A percentile compares a stretch with the other conserved stretches of the same genome.
Evolutionary conservation across 179 eudicot genomes (phyloP).

Genomic region (Silene coronaria): DNA sequence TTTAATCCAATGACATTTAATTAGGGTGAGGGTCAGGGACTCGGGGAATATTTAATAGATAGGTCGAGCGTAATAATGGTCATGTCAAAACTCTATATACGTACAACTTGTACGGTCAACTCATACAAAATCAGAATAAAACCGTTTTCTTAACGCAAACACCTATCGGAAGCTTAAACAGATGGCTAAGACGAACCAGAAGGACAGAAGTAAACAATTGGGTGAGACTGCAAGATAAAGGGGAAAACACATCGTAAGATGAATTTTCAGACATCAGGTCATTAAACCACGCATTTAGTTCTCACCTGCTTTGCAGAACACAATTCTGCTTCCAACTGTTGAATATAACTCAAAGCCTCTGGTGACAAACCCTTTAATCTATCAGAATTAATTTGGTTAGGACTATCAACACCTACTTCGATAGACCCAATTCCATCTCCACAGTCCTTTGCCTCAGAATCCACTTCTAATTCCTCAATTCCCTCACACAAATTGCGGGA

Average conservation of each 20-base stretch:
- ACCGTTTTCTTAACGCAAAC: neutral
- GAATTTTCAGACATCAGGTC: neutral
- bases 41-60: neutral
- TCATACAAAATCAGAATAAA: neutral
- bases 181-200: too few species aligned
- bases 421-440: conserved; percentile 24
- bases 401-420: conserved; percentile 26
- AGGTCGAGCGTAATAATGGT: neutral
- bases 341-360: conserved; percentile 54
- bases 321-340: conserved; percentile 57
- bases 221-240: neutral
- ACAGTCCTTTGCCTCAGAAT: conserved; percentile 27
- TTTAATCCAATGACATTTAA: neutral
- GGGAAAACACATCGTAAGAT: neutral
- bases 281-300: neutral
- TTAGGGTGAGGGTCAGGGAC: neutral
- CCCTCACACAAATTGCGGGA: conserved; percentile 23
- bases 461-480: conserved; percentile 30
- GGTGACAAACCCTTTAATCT: conserved; percentile 46
- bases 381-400: conserved; percentile 30
- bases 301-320: conserved; percentile 51
- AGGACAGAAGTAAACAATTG: too few species aligned
- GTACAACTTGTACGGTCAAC: too few species aligned
- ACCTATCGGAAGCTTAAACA: too few species aligned
- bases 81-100: too few species aligned